Evolutionary conservation across 2,329 filamentous ascomycete genomes (phyloP), one percentile per base, ranked within the genome.

Genomic region (Colletotrichum sansevieriae): DNA sequence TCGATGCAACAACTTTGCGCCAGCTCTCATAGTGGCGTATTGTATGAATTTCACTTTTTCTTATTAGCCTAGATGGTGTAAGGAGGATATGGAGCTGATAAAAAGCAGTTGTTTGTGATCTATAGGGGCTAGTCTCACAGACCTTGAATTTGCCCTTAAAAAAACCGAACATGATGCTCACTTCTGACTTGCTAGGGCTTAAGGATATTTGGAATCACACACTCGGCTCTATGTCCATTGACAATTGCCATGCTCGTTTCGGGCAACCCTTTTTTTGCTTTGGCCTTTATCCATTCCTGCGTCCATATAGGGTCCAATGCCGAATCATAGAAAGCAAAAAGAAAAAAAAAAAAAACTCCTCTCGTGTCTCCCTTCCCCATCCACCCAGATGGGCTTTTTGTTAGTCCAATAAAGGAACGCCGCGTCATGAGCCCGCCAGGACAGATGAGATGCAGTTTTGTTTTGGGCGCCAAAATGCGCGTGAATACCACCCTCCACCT

Each of bases 1-100:
- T 56, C 15, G 49, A 44, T 55, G 66, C 55, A 54, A 57, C 3
- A 47, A 29, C 20, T 15, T 39, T 43, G 47, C 51, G 64, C 43
- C 49, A 39, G 25, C 35, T 51, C 29, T 44, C 22, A 8, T 3
- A 37, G 47, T 12, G 55, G 66, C 43, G 60, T 35, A 15, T 5
- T 37, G 55, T 61, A 69, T 44, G 47, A 46, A 35, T 41, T 47
- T 63, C 41, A 44, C 25, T 57, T 56, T 44, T 65, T 60, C 52
- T 39, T 57, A 51, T 44, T 65, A 60, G 52, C 52, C 18, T 66
- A 69, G 62, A 69, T 49, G 63, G 66, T 69, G 66, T 66, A 65
- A 69, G 62, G 66, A 69, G 62, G 66, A 69, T 18, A 41, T 49
- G 66, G 41, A 56, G 49, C 35, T 18, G 43, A 62, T 46, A 61